Conservation (phyloP, 1,139 yeast species). For the Geotrichum citri-aurantii region DNA sequence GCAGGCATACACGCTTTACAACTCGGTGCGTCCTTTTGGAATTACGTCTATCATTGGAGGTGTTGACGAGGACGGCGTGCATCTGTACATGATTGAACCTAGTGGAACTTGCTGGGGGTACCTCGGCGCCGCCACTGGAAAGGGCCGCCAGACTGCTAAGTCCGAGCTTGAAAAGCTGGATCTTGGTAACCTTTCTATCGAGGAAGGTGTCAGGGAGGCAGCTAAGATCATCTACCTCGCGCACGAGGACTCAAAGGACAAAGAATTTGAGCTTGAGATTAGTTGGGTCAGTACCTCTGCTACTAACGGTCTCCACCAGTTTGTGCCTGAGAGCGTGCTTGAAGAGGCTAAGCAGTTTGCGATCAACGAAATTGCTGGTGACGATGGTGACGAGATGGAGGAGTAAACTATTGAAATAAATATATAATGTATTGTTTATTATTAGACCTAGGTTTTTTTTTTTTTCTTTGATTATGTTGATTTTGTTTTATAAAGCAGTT, state of each 20-base stretch:
- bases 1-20: conserved; percentile 92
- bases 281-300: conserved; percentile 77
- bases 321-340: conserved; percentile 69
- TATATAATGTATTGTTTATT: not conserved
- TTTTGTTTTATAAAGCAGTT: not conserved
- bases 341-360: conserved; percentile 81
- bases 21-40: conserved; percentile 97
- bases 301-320: conserved; percentile 75
- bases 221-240: conserved; percentile 90
- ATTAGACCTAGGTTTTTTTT: not conserved
- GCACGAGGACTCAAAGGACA: conserved; percentile 96
- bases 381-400: conserved; percentile 47
- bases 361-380: conserved; percentile 71
- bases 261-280: conserved; percentile 91
- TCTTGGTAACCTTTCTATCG: conserved; percentile 58
- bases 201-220: conserved; percentile 86
- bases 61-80: conserved; percentile 78
- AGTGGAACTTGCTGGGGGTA: conserved; percentile 98
- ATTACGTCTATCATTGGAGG: conserved; percentile 91
- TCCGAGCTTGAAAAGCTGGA: conserved; percentile 91
- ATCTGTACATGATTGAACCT: conserved; percentile 94
- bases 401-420: conserved; percentile 25
- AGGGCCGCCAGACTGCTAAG: conserved; percentile 95
- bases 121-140: conserved; percentile 95
- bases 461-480: not conserved